Evolutionary conservation across 75 land plant genomes (phyloP).

Genomic region (Larix kaempferi): DNA sequence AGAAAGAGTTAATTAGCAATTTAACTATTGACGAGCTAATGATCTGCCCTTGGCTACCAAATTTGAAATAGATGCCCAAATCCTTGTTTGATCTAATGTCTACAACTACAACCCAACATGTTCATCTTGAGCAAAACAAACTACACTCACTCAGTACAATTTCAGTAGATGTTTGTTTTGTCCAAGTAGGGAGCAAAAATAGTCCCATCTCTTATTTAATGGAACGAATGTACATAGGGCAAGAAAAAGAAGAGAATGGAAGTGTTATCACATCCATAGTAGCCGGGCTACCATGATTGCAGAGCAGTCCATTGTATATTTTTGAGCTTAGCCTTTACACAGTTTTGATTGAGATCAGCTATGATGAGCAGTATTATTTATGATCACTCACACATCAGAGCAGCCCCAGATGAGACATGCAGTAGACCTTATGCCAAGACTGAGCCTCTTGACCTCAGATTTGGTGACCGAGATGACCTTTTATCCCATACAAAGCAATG

Average conservation of each 20-base stretch:
- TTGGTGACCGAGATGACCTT: too few species aligned
- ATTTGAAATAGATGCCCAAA: background rate
- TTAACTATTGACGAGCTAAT: background rate
- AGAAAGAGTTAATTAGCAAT: background rate
- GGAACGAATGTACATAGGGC: background rate
- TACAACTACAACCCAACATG: background rate
- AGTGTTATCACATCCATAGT: too few species aligned
- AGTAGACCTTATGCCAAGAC: too few species aligned
- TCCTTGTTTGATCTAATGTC: background rate
- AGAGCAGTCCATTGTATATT: too few species aligned
- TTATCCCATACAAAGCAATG: too few species aligned
- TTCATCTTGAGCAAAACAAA: background rate
- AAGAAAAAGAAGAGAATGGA: background rate
- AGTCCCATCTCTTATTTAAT: background rate
- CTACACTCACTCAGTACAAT: background rate
- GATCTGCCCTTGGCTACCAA: conserved; percentile 1
- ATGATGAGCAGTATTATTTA: too few species aligned
- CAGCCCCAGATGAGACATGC: too few species aligned
- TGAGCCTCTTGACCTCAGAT: too few species aligned
- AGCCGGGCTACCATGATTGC: too few species aligned
- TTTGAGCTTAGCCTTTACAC: too few species aligned
- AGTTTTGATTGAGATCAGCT: too few species aligned
- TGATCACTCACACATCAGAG: too few species aligned
- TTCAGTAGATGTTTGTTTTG: background rate
- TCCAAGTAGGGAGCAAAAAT: background rate